Conservation (phyloP, 441 rosid species). For the Flueggea neowawraea region DNA sequence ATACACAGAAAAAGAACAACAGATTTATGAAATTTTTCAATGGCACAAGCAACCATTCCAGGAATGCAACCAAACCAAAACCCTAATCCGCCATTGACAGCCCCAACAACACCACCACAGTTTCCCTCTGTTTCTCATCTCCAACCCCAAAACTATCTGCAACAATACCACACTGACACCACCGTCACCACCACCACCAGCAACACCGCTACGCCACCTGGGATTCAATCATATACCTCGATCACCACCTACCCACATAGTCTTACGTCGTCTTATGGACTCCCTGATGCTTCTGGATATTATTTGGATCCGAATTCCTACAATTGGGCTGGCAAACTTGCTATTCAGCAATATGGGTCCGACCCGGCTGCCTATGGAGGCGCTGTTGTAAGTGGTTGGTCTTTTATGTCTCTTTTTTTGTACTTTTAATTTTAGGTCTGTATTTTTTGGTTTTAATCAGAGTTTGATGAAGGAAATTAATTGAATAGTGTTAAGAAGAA, state of each 20-base stretch:
- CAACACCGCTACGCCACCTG: slow-evolving; percentile 21
- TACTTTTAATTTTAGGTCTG: neutral
- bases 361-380: slow-evolving; percentile 21
- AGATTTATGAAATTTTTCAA: neutral
- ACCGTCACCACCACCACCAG: neutral
- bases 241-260: neutral
- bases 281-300: slow-evolving; percentile 7
- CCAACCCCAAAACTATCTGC: slow-evolving; percentile 20
- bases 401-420: neutral
- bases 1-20: neutral
- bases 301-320: slow-evolving; percentile 22
- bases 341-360: slow-evolving; percentile 21
- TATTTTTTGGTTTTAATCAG: neutral
- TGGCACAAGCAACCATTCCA: neutral
- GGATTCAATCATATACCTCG: slow-evolving; percentile 18
- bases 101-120: neutral
- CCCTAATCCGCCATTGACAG: slow-evolving; percentile 6
- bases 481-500: neutral
- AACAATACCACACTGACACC: slow-evolving; percentile 6
- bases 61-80: slow-evolving; percentile 19
- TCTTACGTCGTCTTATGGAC: neutral
- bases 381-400: slow-evolving; percentile 35
- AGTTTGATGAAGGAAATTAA: neutral
- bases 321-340: slow-evolving; percentile 20
- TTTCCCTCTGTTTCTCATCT: slow-evolving; percentile 11